Conservation (phyloP, 1,139 yeast species). For the Scheffersomyces segobiensis region DNA sequence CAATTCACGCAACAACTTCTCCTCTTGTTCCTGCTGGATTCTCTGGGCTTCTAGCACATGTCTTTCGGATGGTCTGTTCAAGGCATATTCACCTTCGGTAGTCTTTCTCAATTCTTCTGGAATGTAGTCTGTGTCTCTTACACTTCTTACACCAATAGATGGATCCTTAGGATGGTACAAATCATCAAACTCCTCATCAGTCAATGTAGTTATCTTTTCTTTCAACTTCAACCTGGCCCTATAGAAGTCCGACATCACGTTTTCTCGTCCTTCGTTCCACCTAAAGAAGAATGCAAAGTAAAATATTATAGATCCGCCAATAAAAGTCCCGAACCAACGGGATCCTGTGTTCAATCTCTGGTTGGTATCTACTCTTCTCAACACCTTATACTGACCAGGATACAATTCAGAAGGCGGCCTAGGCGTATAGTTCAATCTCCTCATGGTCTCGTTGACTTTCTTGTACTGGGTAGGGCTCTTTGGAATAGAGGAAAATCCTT, state of each 20-base stretch:
- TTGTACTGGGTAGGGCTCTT: conserved; percentile 68
- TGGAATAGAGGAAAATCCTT: conserved; percentile 63
- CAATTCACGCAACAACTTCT: conserved; percentile 58
- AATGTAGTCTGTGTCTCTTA: conserved; percentile 44
- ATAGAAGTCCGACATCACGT: conserved; percentile 69
- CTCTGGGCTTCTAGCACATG: conserved; percentile 79
- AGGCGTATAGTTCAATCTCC: conserved; percentile 72
- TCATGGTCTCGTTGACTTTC: conserved; percentile 72
- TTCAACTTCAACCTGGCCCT: conserved; percentile 58
- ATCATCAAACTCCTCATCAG: conserved; percentile 64
- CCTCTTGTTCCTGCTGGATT: conserved; percentile 69
- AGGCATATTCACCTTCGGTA: conserved; percentile 48
- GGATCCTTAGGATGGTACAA: conserved; percentile 47
- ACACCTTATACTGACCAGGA: conserved; percentile 77
- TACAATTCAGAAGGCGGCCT: conserved; percentile 72
- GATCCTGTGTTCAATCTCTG: conserved; percentile 58
- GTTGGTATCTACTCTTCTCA: conserved; percentile 59
- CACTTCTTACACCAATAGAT: conserved; percentile 36
- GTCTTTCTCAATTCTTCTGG: conserved; percentile 41
- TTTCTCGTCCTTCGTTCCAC: conserved; percentile 85
- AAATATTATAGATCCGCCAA: conserved; percentile 47
- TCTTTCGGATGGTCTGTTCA: conserved; percentile 69
- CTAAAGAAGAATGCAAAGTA: conserved; percentile 72
- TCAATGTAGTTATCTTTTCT: conserved; percentile 54
- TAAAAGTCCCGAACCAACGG: conserved; percentile 48